Evolutionary conservation across 192 early-diverging fungal genomes (phyloP).

Genomic region (Dispira parvispora): DNA sequence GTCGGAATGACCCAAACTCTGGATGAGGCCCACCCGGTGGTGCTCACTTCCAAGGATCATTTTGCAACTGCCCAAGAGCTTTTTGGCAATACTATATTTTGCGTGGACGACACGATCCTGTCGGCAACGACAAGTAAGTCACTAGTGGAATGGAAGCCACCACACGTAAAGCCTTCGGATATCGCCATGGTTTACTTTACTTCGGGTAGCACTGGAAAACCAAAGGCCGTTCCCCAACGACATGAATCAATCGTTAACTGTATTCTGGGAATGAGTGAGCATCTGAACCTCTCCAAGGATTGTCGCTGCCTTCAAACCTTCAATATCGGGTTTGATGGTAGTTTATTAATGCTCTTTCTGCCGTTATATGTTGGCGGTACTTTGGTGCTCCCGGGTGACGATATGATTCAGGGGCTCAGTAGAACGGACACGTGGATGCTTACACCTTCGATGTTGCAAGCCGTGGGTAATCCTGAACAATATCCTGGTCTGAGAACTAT

Average conservation of each 20-base stretch:
- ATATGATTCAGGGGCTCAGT: background rate
- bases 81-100: background rate
- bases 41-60: too few species aligned
- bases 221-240: background rate
- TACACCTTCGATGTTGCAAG: background rate
- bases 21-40: too few species aligned
- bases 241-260: background rate
- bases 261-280: background rate
- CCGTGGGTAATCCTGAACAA: background rate
- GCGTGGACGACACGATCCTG: background rate
- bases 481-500: background rate
- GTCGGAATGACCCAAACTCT: background rate
- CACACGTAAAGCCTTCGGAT: background rate
- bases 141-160: background rate
- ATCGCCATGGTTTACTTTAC: background rate
- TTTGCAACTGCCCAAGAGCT: too few species aligned
- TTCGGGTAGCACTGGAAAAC: conserved; percentile 1
- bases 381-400: background rate
- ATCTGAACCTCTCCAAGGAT: background rate
- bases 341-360: background rate
- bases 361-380: background rate
- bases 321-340: background rate
- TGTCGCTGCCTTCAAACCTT: background rate
- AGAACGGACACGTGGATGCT: background rate
- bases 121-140: too few species aligned